These are phyloP conservation scores for Saitoella complicata DNA, from an alignment of 805 yeast genomes.

Conservation along the genomic window DNA sequence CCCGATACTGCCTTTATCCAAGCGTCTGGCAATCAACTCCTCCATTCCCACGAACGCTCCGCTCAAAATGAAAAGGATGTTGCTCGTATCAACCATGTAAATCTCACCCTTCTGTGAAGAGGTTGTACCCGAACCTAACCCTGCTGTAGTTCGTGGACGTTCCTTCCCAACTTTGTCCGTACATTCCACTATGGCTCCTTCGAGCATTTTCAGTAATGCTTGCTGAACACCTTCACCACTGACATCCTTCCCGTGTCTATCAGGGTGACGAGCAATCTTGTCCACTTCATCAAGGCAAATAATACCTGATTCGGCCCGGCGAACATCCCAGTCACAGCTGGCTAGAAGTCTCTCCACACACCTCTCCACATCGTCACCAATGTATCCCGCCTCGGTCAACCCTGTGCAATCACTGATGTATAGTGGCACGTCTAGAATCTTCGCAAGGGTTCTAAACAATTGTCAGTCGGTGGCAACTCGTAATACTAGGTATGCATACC, in stretches of 20 bases:
- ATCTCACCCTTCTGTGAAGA: slow-evolving; percentile 26
- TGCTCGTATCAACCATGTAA: slow-evolving; percentile 37
- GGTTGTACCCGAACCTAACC: slow-evolving; percentile 1
- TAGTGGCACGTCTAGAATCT: slow-evolving; percentile 36
- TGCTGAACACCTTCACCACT: slow-evolving; percentile 55
- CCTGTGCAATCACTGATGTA: slow-evolving; percentile 48
- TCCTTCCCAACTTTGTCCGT: slow-evolving; percentile 24
- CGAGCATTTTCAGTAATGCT: slow-evolving; percentile 38
- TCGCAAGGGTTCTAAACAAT: slow-evolving; percentile 28
- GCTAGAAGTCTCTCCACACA: slow-evolving; percentile 38
- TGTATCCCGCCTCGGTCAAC: slow-evolving; percentile 47
- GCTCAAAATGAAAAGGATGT: slow-evolving; percentile 39
- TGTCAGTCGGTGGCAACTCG: too few relatives aligned
- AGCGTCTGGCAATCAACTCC: slow-evolving; percentile 28
- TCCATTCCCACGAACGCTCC: slow-evolving; percentile 51
- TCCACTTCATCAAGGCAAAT: slow-evolving; percentile 46
- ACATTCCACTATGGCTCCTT: slow-evolving; percentile 38
- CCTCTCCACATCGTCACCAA: slow-evolving; percentile 47
- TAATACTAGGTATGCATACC: slow-evolving; percentile 6
- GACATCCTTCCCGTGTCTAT: slow-evolving; percentile 36
- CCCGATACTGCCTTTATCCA: slow-evolving; percentile 18
- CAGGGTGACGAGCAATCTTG: slow-evolving; percentile 35
- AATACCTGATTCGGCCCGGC: slow-evolving; percentile 38
- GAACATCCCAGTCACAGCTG: slow-evolving; percentile 35
- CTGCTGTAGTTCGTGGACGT: slow-evolving; percentile 1